Evolutionary conservation across 176 grass and related monocot genomes (phyloP).

Genomic region (Puccinellia tenuiflora): DNA sequence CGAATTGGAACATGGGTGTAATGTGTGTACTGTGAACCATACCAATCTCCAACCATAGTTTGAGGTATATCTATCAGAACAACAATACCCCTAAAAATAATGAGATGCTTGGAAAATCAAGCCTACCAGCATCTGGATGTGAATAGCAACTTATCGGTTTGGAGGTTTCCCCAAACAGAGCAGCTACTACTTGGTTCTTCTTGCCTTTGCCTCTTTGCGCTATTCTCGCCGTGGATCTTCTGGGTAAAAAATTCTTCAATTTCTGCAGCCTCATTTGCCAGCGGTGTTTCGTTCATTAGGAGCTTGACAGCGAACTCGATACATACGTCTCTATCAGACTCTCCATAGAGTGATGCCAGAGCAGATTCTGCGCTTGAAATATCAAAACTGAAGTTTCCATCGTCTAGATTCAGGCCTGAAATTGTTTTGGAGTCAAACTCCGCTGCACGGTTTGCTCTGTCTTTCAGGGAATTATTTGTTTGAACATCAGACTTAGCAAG

Average conservation of each 20-base stretch:
- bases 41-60: background rate
- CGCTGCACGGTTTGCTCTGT: background rate
- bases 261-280: background rate
- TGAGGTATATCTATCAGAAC: background rate
- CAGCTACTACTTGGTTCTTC: background rate
- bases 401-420: background rate
- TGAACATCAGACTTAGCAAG: background rate
- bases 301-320: slow-evolving; percentile 22
- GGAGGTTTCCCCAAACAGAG: background rate
- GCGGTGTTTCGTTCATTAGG: background rate
- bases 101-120: background rate
- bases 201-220: background rate
- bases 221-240: background rate
- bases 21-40: background rate
- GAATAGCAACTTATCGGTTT: background rate
- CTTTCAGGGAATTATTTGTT: background rate
- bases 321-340: background rate
- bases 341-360: background rate
- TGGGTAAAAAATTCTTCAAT: background rate
- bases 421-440: background rate
- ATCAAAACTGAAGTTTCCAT: background rate
- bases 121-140: background rate
- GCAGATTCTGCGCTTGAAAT: slow-evolving; percentile 8
- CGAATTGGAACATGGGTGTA: background rate
- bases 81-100: background rate